Evolutionary conservation across 2,329 filamentous ascomycete genomes (phyloP).

Genomic region (Pseudogymnoascus sp.): DNA sequence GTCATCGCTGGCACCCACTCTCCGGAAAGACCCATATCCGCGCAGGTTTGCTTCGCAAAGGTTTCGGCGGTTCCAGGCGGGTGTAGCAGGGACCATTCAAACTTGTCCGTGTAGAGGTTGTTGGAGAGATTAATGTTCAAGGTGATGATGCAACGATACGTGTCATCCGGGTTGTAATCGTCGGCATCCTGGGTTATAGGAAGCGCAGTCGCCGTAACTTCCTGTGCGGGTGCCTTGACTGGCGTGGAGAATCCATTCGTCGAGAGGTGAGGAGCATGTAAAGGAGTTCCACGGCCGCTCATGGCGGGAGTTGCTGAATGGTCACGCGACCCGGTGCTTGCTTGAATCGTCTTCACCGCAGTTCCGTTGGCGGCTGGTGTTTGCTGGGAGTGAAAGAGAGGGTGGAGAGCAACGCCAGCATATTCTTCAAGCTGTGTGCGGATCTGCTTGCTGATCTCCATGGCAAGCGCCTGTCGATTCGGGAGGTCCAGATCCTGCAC

Average conservation of each 20-base stretch:
- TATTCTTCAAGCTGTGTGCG: constrained; percentile 94
- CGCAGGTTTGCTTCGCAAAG: constrained; percentile 87
- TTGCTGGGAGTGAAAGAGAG: constrained; percentile 65
- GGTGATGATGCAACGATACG: constrained; percentile 85
- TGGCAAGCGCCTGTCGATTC: constrained; percentile 58
- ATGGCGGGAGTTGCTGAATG: constrained; percentile 35
- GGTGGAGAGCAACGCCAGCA: constrained; percentile 85
- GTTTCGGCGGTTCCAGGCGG: constrained; percentile 85
- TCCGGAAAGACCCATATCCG: constrained; percentile 77
- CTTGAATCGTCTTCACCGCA: constrained; percentile 27
- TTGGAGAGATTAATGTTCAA: constrained; percentile 89
- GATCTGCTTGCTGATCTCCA: constrained; percentile 87
- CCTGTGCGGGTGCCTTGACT: constrained; percentile 29
- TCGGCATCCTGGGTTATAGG: constrained; percentile 57
- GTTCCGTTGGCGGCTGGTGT: constrained; percentile 26
- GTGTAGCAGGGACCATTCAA: constrained; percentile 93
- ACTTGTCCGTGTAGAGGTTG: constrained; percentile 89
- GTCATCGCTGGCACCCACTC: constrained; percentile 95
- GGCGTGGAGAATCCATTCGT: constrained; percentile 41
- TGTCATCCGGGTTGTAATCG: constrained; percentile 82
- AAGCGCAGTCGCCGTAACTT: constrained; percentile 63
- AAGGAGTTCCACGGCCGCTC: constrained; percentile 49
- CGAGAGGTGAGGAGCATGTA: constrained; percentile 38
- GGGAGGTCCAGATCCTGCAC: constrained; percentile 92
- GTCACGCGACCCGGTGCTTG: constrained; percentile 25